These are phyloP conservation scores for Mortierella sp. DNA, from an alignment of 371 early-diverging fungal genomes.

Conservation along the genomic window DNA sequence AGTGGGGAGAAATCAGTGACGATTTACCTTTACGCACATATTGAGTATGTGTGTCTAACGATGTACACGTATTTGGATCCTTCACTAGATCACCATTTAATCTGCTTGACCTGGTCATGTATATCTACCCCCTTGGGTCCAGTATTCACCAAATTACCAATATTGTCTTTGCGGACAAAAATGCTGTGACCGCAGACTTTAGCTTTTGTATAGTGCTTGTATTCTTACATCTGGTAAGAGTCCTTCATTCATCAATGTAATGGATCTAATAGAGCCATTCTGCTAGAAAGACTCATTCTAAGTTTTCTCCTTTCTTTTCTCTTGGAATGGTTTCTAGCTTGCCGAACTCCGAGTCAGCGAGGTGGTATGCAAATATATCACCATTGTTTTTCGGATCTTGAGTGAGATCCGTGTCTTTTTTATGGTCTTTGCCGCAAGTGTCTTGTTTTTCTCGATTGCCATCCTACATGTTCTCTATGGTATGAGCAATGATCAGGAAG, in stretches of 20 bases:
- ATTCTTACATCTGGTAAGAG: constrained; percentile 25
- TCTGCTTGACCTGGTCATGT: constrained; percentile 16
- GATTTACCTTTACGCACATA: no score
- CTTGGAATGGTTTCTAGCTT: constrained; percentile 3
- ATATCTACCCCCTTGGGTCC: constrained; percentile 14
- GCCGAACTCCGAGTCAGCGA: constrained; percentile 22
- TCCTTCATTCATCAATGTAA: no score
- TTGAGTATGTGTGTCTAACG: no score
- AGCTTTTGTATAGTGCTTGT: constrained; percentile 28
- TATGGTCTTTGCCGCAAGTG: constrained; percentile 23
- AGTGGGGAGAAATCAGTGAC: no score
- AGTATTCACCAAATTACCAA: constrained; percentile 15
- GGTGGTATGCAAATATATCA: constrained; percentile 22
- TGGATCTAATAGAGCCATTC: no score
- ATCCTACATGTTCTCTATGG: constrained; percentile 23
- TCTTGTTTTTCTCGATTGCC: constrained; percentile 21
- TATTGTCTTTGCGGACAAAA: no score
- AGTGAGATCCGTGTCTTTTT: constrained; percentile 23
- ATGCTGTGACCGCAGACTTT: no score
- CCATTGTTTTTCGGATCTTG: constrained; percentile 18
- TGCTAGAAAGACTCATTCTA: no score
- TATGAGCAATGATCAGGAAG: neutral
- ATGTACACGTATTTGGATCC: no score
- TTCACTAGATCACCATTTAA: constrained; percentile 18
- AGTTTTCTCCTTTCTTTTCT: neutral